Evolutionary conservation across 73 alveolate genomes (phyloP).

Genomic region (Diophrys appendiculata): DNA sequence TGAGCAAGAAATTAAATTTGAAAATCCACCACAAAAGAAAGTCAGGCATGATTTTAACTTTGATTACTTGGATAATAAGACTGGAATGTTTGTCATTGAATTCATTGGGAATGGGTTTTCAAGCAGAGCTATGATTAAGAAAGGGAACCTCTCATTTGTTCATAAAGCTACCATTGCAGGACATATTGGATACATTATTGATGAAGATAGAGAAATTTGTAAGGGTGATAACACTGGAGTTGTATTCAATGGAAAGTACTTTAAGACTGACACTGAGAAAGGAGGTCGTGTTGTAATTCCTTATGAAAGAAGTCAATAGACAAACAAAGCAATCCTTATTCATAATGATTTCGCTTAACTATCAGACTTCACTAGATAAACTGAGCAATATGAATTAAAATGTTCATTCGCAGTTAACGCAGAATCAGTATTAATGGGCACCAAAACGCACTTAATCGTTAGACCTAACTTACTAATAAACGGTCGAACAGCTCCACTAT

Average conservation of each 20-base stretch:
- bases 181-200: constrained; percentile 76
- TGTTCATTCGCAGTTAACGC: constrained; percentile 64
- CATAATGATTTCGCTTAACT: constrained; percentile 84
- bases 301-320: constrained; percentile 8
- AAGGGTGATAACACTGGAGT: constrained; percentile 70
- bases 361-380: constrained; percentile 62
- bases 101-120: constrained; percentile 85
- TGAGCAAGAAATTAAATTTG: constrained; percentile 65
- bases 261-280: constrained; percentile 63
- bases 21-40: constrained; percentile 54
- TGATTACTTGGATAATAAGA: constrained; percentile 76
- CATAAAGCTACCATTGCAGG: constrained; percentile 86
- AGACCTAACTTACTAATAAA: constrained; percentile 73
- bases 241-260: constrained; percentile 71
- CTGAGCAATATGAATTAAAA: constrained; percentile 70
- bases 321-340: constrained; percentile 67
- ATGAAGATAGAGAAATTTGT: constrained; percentile 79
- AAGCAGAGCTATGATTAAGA: constrained; percentile 84
- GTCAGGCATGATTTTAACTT: constrained; percentile 51
- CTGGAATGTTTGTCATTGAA: constrained; percentile 90
- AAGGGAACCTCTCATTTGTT: constrained; percentile 81
- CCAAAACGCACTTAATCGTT: constrained; percentile 63
- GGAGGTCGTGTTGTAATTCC: constrained; percentile 75
- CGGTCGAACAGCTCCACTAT: constrained; percentile 62
- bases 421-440: constrained; percentile 78